Conservation (phyloP, 768 basidiomycete genomes). For the Lyophyllum semitale region DNA sequence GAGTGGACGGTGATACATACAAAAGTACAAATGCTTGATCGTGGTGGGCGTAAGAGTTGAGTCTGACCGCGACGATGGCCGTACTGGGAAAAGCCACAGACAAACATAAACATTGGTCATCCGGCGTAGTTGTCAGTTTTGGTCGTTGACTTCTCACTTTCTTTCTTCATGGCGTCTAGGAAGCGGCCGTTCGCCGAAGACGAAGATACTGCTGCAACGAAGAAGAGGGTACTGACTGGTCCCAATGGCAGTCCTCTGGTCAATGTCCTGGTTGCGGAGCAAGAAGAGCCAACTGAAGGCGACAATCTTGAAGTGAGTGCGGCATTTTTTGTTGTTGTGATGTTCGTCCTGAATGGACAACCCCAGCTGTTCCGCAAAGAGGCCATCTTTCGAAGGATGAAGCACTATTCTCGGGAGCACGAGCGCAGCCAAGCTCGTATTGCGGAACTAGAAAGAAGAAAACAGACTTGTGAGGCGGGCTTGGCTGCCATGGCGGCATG, state of each 20-base stretch:
- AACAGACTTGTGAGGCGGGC: conserved; percentile 68
- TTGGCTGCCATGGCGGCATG: conserved; percentile 75
- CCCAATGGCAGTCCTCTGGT: conserved; percentile 53
- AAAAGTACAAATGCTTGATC: too few species aligned
- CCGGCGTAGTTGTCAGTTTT: conserved; percentile 45
- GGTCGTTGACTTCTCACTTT: conserved; percentile 17
- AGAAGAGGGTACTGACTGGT: conserved; percentile 58
- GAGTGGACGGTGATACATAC: background rate
- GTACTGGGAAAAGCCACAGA: too few species aligned
- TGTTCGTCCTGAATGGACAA: conserved; percentile 16
- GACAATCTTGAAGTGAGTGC: conserved; percentile 65
- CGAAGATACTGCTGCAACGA: conserved; percentile 45
- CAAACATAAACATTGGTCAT: conserved; percentile 33
- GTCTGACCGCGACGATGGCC: too few species aligned
- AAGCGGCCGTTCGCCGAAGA: conserved; percentile 61
- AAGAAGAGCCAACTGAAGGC: conserved; percentile 50
- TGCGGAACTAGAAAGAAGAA: conserved; percentile 64
- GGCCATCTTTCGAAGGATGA: conserved; percentile 84
- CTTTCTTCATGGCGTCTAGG: conserved; percentile 41
- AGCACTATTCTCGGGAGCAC: conserved; percentile 76
- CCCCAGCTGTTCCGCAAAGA: conserved; percentile 81
- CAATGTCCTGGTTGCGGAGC: conserved; percentile 47
- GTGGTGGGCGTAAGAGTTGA: too few species aligned
- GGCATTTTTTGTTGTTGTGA: conserved; percentile 14
- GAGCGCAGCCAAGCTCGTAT: conserved; percentile 64